These are phyloP conservation scores for Phytophthora podocarpi DNA, from an alignment of 352 stramenopile genomes.

Conservation along the genomic window DNA sequence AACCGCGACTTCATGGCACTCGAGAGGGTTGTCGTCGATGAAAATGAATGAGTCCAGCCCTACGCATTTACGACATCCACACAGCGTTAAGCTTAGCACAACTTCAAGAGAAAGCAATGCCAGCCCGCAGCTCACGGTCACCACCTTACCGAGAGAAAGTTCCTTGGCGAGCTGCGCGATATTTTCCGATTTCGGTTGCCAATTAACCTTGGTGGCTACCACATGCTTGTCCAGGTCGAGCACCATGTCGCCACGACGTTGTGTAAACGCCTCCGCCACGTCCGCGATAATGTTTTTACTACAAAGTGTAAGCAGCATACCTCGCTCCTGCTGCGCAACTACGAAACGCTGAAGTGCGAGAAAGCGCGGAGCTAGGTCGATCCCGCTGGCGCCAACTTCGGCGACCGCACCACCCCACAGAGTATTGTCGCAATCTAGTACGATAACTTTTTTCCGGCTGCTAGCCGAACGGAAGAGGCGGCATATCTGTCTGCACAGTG, in stretches of 20 bases:
- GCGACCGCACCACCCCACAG: conserved; percentile 71
- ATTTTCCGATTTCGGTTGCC: conserved; percentile 65
- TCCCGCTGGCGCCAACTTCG: conserved; percentile 45
- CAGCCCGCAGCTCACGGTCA: neutral
- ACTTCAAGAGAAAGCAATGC: neutral
- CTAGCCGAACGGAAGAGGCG: conserved; percentile 39
- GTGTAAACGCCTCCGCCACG: conserved; percentile 51
- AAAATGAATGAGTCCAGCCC: conserved; percentile 74
- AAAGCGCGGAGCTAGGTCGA: conserved; percentile 51
- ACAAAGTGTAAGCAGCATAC: conserved; percentile 65
- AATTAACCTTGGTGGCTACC: conserved; percentile 56
- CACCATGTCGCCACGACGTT: conserved; percentile 51
- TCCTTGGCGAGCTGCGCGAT: conserved; percentile 56
- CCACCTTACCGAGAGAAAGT: conserved; percentile 47
- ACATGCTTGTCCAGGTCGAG: conserved; percentile 61
- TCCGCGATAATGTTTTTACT: conserved; percentile 75
- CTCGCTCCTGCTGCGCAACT: conserved; percentile 44
- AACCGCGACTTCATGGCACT: conserved; percentile 65
- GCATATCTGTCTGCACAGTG: conserved; percentile 55
- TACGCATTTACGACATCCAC: conserved; percentile 14
- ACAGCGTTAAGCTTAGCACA: neutral
- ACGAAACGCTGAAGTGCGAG: conserved; percentile 67
- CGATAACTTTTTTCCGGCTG: conserved; percentile 67
- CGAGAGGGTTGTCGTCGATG: conserved; percentile 73
- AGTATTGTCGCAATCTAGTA: conserved; percentile 82